Conservation (phyloP, 352 stramenopile species). For the Elongisporangium senticosum region DNA sequence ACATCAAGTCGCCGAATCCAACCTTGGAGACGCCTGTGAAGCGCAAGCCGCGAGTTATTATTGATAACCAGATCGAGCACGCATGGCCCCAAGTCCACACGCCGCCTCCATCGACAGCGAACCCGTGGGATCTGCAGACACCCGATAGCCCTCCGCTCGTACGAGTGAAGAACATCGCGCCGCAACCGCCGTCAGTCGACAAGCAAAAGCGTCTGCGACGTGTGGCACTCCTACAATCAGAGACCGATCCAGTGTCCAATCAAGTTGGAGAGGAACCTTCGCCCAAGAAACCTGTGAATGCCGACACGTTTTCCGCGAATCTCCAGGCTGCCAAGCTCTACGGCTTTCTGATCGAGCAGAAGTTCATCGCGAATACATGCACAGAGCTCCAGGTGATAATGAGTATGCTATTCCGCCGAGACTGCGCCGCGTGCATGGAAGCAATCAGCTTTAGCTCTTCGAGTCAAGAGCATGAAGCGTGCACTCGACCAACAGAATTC, state of each 20-base stretch:
- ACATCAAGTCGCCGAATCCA: neutral
- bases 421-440: conserved; percentile 14
- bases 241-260: conserved; percentile 1
- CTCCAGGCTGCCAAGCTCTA: conserved; percentile 41
- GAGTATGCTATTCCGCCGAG: conserved; percentile 24
- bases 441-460: neutral
- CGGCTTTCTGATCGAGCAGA: conserved; percentile 40
- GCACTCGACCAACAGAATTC: conserved; percentile 25
- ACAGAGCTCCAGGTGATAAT: conserved; percentile 36
- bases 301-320: conserved; percentile 19
- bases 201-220: conserved; percentile 13
- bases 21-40: neutral
- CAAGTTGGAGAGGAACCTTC: conserved; percentile 1
- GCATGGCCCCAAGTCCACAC: neutral
- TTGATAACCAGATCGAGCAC: conserved; percentile 7
- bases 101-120: neutral
- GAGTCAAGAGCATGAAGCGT: neutral
- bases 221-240: conserved; percentile 5
- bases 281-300: neutral
- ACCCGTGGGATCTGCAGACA: neutral
- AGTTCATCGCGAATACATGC: conserved; percentile 37
- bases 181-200: conserved; percentile 1
- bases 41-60: neutral
- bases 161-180: conserved; percentile 9
- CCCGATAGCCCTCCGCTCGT: conserved; percentile 4